Evolutionary conservation across 2,329 filamentous ascomycete species (phyloP).

Genomic region (Emmonsiellopsis sp.): DNA sequence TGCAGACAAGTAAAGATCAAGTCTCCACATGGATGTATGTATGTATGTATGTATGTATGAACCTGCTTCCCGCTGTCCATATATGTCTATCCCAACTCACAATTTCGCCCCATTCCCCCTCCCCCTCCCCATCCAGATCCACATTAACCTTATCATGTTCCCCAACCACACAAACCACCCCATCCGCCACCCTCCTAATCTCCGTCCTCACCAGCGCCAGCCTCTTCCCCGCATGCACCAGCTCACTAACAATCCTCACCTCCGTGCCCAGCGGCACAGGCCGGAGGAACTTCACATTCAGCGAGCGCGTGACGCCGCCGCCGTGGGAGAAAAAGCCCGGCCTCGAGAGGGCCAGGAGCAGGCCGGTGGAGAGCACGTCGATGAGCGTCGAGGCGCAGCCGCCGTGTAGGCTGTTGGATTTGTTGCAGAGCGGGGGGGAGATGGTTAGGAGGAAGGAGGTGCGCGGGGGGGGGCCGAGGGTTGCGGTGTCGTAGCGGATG

Average conservation of each 20-base stretch:
- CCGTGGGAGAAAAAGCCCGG: slow-evolving; percentile 53
- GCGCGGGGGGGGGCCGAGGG: slow-evolving; percentile 22
- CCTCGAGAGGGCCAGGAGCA: slow-evolving; percentile 46
- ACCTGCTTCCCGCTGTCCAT: no score
- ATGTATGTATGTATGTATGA: no score
- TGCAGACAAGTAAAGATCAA: no score
- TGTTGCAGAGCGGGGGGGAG: slow-evolving; percentile 82
- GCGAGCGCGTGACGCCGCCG: slow-evolving; percentile 55
- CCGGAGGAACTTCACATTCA: slow-evolving; percentile 59
- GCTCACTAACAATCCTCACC: slow-evolving; percentile 47
- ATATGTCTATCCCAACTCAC: not conserved
- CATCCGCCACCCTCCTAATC: slow-evolving; percentile 46
- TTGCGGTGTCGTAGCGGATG: slow-evolving; percentile 30
- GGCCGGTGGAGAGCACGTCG: slow-evolving; percentile 54
- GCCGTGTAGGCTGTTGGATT: slow-evolving; percentile 84
- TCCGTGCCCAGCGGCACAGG: slow-evolving; percentile 46
- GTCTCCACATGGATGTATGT: no score
- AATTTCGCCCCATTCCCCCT: not conserved
- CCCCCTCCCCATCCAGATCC: slow-evolving; percentile 33
- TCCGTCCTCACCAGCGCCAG: slow-evolving; percentile 45
- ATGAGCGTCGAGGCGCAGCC: slow-evolving; percentile 62
- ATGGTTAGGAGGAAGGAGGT: slow-evolving; percentile 43
- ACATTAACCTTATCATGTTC: slow-evolving; percentile 58
- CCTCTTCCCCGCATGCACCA: slow-evolving; percentile 48
- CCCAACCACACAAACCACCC: slow-evolving; percentile 46